Conservation (phyloP, 371 early-diverging fungal genomes). For the Mucor circinelloides region DNA sequence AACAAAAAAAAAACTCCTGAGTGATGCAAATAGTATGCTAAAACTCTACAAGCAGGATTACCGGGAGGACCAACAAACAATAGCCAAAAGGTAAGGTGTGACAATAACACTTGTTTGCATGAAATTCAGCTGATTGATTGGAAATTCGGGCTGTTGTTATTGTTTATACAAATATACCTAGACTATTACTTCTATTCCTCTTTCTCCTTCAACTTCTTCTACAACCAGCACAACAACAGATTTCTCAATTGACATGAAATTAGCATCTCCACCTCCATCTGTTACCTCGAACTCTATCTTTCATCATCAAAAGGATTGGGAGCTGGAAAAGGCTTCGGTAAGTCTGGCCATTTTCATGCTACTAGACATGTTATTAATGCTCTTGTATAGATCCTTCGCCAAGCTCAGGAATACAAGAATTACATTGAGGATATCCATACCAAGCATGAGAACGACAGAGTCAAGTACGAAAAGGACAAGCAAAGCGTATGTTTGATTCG, state of each 20-base stretch:
- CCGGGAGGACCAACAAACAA: neutral
- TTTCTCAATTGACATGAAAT: slow-evolving; percentile 1
- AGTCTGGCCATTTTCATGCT: neutral
- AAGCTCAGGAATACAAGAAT: slow-evolving; percentile 20
- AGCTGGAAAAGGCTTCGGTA: slow-evolving; percentile 28
- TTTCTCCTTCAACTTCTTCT: slow-evolving; percentile 5
- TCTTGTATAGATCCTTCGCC: slow-evolving; percentile 24
- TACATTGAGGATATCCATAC: slow-evolving; percentile 10
- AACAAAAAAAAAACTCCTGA: neutral
- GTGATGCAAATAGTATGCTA: neutral
- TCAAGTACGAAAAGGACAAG: slow-evolving; percentile 31
- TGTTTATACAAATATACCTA: neutral
- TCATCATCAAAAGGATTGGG: slow-evolving; percentile 30
- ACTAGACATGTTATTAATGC: neutral
- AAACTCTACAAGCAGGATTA: slow-evolving; percentile 1
- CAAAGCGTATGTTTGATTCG: slow-evolving; percentile 22
- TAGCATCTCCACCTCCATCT: neutral
- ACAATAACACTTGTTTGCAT: neutral
- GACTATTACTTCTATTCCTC: slow-evolving; percentile 2
- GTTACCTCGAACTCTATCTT: neutral
- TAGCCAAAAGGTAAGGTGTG: slow-evolving; percentile 6
- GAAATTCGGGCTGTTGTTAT: neutral
- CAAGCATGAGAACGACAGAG: slow-evolving; percentile 26
- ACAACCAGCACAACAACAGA: neutral
- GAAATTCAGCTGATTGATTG: slow-evolving; percentile 1